Evolutionary conservation across 2,329 filamentous ascomycete genomes (phyloP).

Genomic region (Neoarthrinium moseri): DNA sequence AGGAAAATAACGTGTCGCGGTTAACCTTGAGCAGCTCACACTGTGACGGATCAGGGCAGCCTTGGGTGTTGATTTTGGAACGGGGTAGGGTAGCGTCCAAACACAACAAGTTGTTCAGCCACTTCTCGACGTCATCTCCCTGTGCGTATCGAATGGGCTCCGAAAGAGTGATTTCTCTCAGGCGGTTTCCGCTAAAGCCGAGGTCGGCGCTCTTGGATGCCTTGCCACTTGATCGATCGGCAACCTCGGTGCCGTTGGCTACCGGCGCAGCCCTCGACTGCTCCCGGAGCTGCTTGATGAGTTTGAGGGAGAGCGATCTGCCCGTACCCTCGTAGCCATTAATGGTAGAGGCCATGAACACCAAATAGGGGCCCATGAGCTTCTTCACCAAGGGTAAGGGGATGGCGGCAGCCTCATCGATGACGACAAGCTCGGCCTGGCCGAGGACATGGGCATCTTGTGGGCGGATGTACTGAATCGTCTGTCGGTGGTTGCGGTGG

Average conservation of each 20-base stretch:
- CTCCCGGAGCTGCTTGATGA: constrained; percentile 95
- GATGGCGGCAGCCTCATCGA: constrained; percentile 96
- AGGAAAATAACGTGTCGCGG: constrained; percentile 95
- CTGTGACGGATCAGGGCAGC: constrained; percentile 85
- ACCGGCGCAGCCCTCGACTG: constrained; percentile 72
- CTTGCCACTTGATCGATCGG: constrained; percentile 78
- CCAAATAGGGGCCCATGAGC: constrained; percentile 92
- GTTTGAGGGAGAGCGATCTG: constrained; percentile 87
- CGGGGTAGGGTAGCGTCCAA: constrained; percentile 88
- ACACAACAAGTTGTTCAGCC: constrained; percentile 92
- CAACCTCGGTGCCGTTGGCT: constrained; percentile 57
- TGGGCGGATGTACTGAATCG: constrained; percentile 96
- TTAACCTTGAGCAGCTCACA: constrained; percentile 94
- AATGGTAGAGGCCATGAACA: constrained; percentile 99
- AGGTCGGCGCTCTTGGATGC: constrained; percentile 62
- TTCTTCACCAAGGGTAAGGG: constrained; percentile 89
- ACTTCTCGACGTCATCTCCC: constrained; percentile 90
- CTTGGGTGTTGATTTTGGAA: constrained; percentile 68
- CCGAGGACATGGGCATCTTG: constrained; percentile 94
- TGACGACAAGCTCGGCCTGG: constrained; percentile 91
- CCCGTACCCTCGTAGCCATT: constrained; percentile 98
- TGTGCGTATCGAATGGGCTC: constrained; percentile 94
- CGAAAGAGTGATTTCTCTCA: constrained; percentile 88
- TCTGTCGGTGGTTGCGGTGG: constrained; percentile 91
- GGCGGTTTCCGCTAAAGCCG: constrained; percentile 66